phyloP scores from a whole-genome alignment of 208 protist species.

The Acanthamoeba healyi region DNA sequence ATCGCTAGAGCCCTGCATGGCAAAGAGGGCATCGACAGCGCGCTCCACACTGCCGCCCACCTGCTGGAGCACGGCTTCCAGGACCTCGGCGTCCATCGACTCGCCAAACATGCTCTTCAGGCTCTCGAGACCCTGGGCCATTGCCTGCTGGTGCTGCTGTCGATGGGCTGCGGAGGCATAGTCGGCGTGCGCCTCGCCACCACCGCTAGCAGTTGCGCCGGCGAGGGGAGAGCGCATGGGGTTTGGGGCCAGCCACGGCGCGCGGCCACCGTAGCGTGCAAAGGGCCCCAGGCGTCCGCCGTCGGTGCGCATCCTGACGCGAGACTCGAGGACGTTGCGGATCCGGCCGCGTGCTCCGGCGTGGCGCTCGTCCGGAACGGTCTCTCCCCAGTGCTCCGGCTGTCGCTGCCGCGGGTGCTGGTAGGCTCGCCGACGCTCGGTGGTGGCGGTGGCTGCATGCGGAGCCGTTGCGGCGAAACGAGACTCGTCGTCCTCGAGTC shows the following conservation, averaged over 20 bases:
- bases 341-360: not conserved
- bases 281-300: not conserved
- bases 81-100: conserved; percentile 16
- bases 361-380: not conserved
- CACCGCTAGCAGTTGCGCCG: not conserved
- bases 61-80: conserved; percentile 34
- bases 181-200: not conserved
- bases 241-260: not conserved
- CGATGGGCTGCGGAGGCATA: not conserved
- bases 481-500: too few species aligned
- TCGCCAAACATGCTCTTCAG: conserved; percentile 56
- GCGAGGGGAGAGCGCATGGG: not conserved
- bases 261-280: not conserved
- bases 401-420: too few species aligned
- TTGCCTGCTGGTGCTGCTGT: not conserved
- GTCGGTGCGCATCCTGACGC: not conserved
- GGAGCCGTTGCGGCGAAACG: too few species aligned
- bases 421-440: not conserved
- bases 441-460: too few species aligned
- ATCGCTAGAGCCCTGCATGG: conserved; percentile 10
- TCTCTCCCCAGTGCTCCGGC: not conserved
- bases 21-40: conserved; percentile 22
- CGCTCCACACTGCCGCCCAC: conserved; percentile 18
- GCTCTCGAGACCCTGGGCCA: not conserved
- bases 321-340: not conserved